These are phyloP conservation scores for Peronosclerospora sorghi DNA, from an alignment of 352 stramenopile genomes.

Conservation along the genomic window DNA sequence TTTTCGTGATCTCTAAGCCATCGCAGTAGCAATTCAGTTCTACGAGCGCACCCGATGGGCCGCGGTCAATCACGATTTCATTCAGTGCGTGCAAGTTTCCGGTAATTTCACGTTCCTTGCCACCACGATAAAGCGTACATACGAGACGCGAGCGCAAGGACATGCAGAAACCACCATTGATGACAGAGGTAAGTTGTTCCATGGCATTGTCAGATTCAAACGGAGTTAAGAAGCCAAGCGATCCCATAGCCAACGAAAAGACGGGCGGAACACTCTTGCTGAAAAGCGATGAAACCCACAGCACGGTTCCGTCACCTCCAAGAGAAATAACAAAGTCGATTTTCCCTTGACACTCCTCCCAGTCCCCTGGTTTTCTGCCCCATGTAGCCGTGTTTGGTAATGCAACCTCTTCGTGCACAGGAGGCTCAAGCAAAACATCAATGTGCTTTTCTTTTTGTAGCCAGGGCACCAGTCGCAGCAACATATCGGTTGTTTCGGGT, in stretches of 20 bases:
- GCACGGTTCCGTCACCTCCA: conserved; percentile 89
- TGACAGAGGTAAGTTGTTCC: conserved; percentile 61
- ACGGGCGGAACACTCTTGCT: conserved; percentile 90
- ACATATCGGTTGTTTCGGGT: conserved; percentile 52
- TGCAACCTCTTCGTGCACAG: conserved; percentile 54
- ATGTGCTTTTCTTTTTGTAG: conserved; percentile 65
- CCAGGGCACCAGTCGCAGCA: conserved; percentile 58
- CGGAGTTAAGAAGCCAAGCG: conserved; percentile 93
- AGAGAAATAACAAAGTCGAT: conserved; percentile 91
- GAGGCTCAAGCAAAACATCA: conserved; percentile 59
- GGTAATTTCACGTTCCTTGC: conserved; percentile 40
- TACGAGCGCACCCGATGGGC: conserved; percentile 82
- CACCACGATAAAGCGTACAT: conserved; percentile 55
- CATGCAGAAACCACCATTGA: conserved; percentile 78
- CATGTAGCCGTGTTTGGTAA: conserved; percentile 54
- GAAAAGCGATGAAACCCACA: conserved; percentile 85
- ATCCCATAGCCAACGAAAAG: conserved; percentile 91
- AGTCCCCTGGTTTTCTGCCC: conserved; percentile 38
- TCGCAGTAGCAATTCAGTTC: conserved; percentile 97
- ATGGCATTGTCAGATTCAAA: conserved; percentile 75
- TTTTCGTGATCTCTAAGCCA: conserved; percentile 92
- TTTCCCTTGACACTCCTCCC: conserved; percentile 53
- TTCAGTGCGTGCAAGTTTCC: conserved; percentile 91
- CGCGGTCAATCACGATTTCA: conserved; percentile 97
- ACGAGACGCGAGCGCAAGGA: conserved; percentile 66